A percentile compares a stretch with the other conserved stretches of the same genome.
These are phyloP conservation scores for Penicillium robsamsonii DNA, from an alignment of 495 filamentous ascomycete species.

Conservation along the genomic window DNA sequence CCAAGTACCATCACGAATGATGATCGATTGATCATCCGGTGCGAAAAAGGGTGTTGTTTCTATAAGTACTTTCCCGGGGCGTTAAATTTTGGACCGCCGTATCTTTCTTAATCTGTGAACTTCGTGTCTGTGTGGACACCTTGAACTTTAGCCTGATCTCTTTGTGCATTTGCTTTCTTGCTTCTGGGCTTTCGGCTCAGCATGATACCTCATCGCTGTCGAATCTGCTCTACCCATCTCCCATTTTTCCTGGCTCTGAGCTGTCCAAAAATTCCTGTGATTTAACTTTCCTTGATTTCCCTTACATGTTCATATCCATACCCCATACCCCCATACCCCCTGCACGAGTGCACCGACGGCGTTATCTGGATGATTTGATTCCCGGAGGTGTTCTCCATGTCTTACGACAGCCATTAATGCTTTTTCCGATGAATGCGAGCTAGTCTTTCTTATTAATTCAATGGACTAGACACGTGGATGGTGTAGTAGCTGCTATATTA, in stretches of 20 bases:
- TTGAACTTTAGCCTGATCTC: conserved; percentile 28
- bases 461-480: conserved; percentile 6
- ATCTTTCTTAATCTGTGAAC: conserved; percentile 10
- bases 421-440: conserved; percentile 17
- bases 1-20: conserved; percentile 70
- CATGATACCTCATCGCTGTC: conserved; percentile 41
- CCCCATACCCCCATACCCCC: conserved; percentile 4
- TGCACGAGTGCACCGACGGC: conserved; percentile 13
- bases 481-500: neutral
- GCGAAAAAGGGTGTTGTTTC: conserved; percentile 15
- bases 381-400: conserved; percentile 25
- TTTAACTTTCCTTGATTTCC: conserved; percentile 22
- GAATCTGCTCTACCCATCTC: conserved; percentile 4
- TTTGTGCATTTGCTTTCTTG: conserved; percentile 21
- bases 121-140: conserved; percentile 17
- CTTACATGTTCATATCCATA: conserved; percentile 15
- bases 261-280: conserved; percentile 25
- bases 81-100: conserved; percentile 19
- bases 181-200: conserved; percentile 25
- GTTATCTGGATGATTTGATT: conserved; percentile 22
- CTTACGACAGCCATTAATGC: conserved; percentile 27
- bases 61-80: conserved; percentile 16
- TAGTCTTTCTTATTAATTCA: conserved; percentile 7
- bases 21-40: conserved; percentile 65
- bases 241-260: conserved; percentile 1